Conservation (phyloP, 257 asterid genomes). For the Misopates orontium region DNA sequence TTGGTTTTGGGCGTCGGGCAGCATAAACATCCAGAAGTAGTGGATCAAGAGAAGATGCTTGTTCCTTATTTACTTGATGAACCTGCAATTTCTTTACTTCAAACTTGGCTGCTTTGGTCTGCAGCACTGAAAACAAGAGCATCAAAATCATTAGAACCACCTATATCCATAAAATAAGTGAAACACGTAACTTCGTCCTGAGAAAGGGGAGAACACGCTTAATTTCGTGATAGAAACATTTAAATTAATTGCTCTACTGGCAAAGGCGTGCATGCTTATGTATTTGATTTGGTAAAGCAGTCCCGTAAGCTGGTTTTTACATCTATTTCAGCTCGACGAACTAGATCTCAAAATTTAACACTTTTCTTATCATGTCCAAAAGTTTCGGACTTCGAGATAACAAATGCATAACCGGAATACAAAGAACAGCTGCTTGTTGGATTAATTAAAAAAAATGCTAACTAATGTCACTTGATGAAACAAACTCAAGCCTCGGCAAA, state of each 20-base stretch:
- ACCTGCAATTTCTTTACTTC: slow-evolving; percentile 54
- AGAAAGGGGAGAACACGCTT: slow-evolving; percentile 10
- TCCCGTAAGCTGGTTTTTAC: background rate
- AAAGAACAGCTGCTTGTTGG: background rate
- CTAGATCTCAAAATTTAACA: background rate
- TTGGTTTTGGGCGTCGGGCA: slow-evolving; percentile 54
- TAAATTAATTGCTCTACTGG: background rate
- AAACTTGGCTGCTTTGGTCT: slow-evolving; percentile 58
- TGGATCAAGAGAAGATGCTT: slow-evolving; percentile 48
- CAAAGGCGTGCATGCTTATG: background rate
- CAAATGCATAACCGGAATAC: background rate
- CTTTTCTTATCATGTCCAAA: slow-evolving; percentile 1
- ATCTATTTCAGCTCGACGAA: background rate
- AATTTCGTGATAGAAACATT: slow-evolving; percentile 2
- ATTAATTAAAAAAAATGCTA: slow-evolving; percentile 7
- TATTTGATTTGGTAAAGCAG: background rate
- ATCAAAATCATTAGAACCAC: slow-evolving; percentile 25
- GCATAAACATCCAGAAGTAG: slow-evolving; percentile 61
- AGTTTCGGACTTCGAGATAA: slow-evolving; percentile 10
- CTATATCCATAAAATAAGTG: background rate
- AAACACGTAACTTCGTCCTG: slow-evolving; percentile 20
- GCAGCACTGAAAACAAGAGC: slow-evolving; percentile 55
- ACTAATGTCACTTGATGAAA: background rate
- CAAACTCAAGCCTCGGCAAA: background rate
- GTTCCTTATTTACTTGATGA: slow-evolving; percentile 41